Base-by-base conservation (phyloP, 768 basidiomycete genomes). In the Obba rivulosa region DNA sequence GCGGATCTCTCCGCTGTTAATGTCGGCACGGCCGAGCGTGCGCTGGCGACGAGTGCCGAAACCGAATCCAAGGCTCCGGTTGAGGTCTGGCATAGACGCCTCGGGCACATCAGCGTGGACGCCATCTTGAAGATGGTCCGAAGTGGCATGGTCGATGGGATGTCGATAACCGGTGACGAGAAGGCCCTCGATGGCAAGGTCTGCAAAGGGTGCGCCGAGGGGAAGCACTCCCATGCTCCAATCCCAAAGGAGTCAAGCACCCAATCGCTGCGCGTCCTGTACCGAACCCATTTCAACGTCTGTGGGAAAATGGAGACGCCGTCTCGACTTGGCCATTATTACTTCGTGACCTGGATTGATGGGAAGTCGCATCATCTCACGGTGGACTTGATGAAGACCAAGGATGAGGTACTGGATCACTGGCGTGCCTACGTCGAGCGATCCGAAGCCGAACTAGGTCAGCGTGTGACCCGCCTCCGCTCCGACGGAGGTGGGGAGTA, bases 401-500 rank as follows among this genome's bases (percentile, higher is more conserved):
- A 47, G 21, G 25, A 40, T 1, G 41, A 17, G 18, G 49, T n/a
- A n/a, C n/a, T n/a, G n/a, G n/a, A n/a, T n/a, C 41, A 48, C 18
- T 53, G 58, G 17, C 53, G 55, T 10, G 40, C 36, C 0, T 59
- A 57, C 53, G n/a, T 62, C 14, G 40, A 48, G 0, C 35, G 43
- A 0, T 41, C 43, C 0, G 54, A 63, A 42, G 37, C 45, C 1
- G 35, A 58, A 16, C 56, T 53, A 0, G 56, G 61, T 1, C 13
- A 46, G 10, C 2, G 21, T 1, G 24, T 59, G 9, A 55, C 60
- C 25, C 24, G 25, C 20, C 46, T 66, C 2, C 49, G 50, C 10
- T 42, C 45, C 0, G 53, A 67, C 45, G 49, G 53, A 22, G 59
- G 63, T 7, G 57, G 60, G 8, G 56, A 67, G 52, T 66, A 63